Base-by-base conservation (phyloP, 441 rosid genomes). In the Pelargonium fulgidum region DNA sequence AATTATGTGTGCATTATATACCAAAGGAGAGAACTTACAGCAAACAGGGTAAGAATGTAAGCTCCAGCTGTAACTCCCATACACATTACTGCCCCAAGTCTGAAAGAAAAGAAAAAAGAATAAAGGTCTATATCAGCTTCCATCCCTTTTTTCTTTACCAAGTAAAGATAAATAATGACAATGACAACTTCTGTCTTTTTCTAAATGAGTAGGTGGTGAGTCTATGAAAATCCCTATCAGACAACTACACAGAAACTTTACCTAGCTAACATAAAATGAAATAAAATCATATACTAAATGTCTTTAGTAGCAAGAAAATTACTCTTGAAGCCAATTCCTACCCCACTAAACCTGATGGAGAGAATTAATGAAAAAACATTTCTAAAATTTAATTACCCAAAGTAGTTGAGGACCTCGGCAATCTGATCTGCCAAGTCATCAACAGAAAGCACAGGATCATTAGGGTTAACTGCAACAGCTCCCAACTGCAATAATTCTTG, bases 21-120 rank as follows among this genome's bases (percentile, higher is more conserved):
- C 47, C 41, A 64, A 47, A 8, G 61, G 54, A 70, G 72, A 67
- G 90, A 69, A 22, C 63, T 59, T 83, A 93, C 99, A 7, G 99
- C 93, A 81, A 93, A 93, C 33, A 93, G 73, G 62, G 96, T 87
- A 74, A 93, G 88, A 76, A 91, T 74, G 76, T 93, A 91, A 16
- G 99, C 99, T 78, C 99, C 99, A 16, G 96, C 95, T 54, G 95
- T 86, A 71, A 89, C 96, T 56, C 99, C 99, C 93, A 93, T 82
- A 72, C 99, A 93, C 97, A 89, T 91, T 22, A 93, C 99, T 52
- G 93, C 81, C 70, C 92, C 97, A 72, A 93, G 96, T 76, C 99
- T 93, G 76, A 62, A 2, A 71, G 56, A 16, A 52, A 52, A n/a
- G 64, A 71, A 68, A 29, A 13, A 11, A 14, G 39, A 33, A 33